These are phyloP conservation scores for Teratosphaeria gauchensis DNA, from an alignment of 2,329 filamentous ascomycete species.

Conservation along the genomic window DNA sequence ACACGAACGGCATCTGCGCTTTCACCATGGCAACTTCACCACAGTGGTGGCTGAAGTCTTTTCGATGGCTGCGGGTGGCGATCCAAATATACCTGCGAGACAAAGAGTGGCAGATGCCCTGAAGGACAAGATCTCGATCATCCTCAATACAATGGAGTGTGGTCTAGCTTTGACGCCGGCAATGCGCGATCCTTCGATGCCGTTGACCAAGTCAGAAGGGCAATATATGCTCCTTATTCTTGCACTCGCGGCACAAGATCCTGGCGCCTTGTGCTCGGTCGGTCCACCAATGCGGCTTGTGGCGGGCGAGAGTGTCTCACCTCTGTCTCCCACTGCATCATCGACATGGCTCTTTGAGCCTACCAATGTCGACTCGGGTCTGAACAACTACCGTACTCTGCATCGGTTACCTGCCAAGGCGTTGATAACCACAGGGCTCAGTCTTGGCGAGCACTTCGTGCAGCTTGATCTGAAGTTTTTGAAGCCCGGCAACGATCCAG, in stretches of 20 bases:
- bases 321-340: conserved; percentile 6
- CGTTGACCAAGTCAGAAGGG: conserved; percentile 29
- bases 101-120: conserved; percentile 32
- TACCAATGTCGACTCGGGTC: conserved; percentile 24
- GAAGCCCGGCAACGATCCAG: conserved; percentile 12
- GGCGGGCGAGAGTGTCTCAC: conserved; percentile 3
- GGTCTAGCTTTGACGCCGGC: conserved; percentile 28
- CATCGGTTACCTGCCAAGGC: conserved; percentile 14
- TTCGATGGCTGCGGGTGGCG: conserved; percentile 32
- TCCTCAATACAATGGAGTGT: conserved; percentile 31
- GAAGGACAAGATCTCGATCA: conserved; percentile 35
- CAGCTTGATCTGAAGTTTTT: conserved; percentile 33
- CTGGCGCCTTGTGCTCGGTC: conserved; percentile 31
- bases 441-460: conserved; percentile 29
- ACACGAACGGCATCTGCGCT: conserved; percentile 11
- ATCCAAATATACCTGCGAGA: conserved; percentile 31
- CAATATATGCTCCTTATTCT: conserved; percentile 32
- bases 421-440: conserved; percentile 15
- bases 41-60: conserved; percentile 31
- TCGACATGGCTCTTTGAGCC: conserved; percentile 23
- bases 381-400: conserved; percentile 26
- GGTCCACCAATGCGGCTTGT: conserved; percentile 21
- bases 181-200: conserved; percentile 14
- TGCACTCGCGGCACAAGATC: conserved; percentile 32
- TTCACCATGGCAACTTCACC: conserved; percentile 26